These are phyloP conservation scores for Cynanchum wilfordii DNA, from an alignment of 257 asterid species.

Conservation along the genomic window DNA sequence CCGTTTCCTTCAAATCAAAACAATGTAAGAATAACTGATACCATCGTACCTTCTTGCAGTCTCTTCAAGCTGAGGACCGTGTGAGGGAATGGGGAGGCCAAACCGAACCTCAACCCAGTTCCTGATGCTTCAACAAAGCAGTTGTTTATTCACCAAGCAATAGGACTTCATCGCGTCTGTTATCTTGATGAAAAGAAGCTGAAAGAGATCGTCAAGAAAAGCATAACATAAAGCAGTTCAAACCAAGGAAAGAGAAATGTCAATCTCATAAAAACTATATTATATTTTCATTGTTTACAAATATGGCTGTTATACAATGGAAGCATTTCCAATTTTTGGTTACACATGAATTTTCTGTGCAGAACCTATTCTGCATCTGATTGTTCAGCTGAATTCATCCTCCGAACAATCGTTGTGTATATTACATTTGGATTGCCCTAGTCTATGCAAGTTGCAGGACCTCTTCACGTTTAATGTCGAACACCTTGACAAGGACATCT, in stretches of 20 bases:
- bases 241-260: background rate
- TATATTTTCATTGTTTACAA: background rate
- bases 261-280: background rate
- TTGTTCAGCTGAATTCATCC: background rate
- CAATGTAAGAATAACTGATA: background rate
- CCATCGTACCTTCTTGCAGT: slow-evolving; percentile 17
- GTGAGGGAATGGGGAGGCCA: slow-evolving; percentile 32
- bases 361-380: background rate
- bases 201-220: background rate
- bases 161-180: background rate
- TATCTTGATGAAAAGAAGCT: background rate
- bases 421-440: background rate
- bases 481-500: slow-evolving; percentile 71
- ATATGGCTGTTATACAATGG: background rate
- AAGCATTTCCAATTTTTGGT: background rate
- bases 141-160: background rate
- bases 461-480: slow-evolving; percentile 76
- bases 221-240: background rate
- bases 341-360: background rate
- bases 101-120: slow-evolving; percentile 3
- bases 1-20: background rate
- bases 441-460: slow-evolving; percentile 54
- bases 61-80: slow-evolving; percentile 34
- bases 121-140: background rate
- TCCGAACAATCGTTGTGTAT: slow-evolving; percentile 3